These are phyloP conservation scores for Bertia moriformis DNA, from an alignment of 2,329 filamentous ascomycete genomes.

Conservation along the genomic window DNA sequence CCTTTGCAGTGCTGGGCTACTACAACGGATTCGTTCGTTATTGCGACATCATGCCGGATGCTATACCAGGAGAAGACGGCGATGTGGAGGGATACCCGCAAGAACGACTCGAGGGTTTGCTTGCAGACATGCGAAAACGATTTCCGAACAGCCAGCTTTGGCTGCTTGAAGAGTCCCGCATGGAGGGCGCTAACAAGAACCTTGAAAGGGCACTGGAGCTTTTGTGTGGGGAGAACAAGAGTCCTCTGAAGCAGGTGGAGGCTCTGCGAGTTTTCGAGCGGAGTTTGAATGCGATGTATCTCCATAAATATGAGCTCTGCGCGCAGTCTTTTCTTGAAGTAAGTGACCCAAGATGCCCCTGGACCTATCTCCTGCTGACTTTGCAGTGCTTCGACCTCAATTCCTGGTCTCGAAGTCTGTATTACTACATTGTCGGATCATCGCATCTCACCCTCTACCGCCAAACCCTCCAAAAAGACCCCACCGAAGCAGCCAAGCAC, in stretches of 20 bases:
- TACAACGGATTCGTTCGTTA: conserved; percentile 79
- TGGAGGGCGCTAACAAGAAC: conserved; percentile 51
- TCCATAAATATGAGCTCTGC: conserved; percentile 63
- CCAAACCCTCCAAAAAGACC: conserved; percentile 20
- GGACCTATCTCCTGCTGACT: too few relatives aligned
- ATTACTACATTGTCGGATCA: conserved; percentile 74
- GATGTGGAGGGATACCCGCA: conserved; percentile 54
- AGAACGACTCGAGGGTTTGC: conserved; percentile 48
- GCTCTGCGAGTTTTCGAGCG: conserved; percentile 77
- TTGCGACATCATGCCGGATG: conserved; percentile 68
- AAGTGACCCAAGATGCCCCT: too few relatives aligned
- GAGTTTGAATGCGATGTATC: conserved; percentile 62
- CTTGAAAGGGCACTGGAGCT: conserved; percentile 55
- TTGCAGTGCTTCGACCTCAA: conserved; percentile 66
- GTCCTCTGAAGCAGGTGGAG: conserved; percentile 75
- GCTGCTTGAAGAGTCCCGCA: conserved; percentile 75
- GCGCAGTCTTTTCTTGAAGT: conserved; percentile 51
- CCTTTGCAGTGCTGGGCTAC: conserved; percentile 66
- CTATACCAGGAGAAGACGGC: conserved; percentile 13
- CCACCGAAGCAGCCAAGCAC: conserved; percentile 33
- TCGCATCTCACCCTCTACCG: conserved; percentile 75
- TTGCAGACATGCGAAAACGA: conserved; percentile 58
- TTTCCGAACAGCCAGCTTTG: conserved; percentile 77
- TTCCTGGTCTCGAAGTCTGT: conserved; percentile 79
- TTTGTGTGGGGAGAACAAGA: conserved; percentile 41